Evolutionary conservation across 2,329 filamentous ascomycete genomes (phyloP), one percentile per base, ranked within the genome.

Genomic region (Colletotrichum tofieldiae): DNA sequence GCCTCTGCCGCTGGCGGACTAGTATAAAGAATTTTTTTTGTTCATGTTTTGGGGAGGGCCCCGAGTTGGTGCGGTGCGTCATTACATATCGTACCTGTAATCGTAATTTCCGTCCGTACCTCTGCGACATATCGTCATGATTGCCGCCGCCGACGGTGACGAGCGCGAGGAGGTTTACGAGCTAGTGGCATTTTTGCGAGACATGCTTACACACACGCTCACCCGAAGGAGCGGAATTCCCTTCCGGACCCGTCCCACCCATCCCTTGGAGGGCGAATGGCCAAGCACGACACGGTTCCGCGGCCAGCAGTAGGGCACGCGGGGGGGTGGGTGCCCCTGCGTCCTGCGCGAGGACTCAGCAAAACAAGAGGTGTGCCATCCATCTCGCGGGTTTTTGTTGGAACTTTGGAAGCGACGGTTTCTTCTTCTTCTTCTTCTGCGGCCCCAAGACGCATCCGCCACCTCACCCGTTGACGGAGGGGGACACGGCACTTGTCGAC

Each of bases 291-390:
- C 54, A 43, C 35, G 23, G 14, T 49, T 12, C n/a, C 45, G 23
- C 26, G 26, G 41, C 45, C 41, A n/a, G 35, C 41, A 35, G 43
- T 12, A 61, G n/a, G 29, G n/a, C n/a, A 23, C 18, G 23, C 23
- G 23, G 65, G 51, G 51, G 63, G 23, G 43, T 59, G 62, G 41
- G 26, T 69, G 68, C 65, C 65, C 65, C 65, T 71, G 68, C 56
- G 20, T 67, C 51, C 23, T 49, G 64, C 43, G 58, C 32, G 43
- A 45, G 32, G 18, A 32, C 16, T 26, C 41, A 45, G 35, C 43
- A 58, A 18, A 32, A 37, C 5, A 58, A 26, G 41, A 43, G 43
- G 64, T 43, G 64, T 68, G 56, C 43, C 65, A 58, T 35, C 68
- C 58, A 51, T 58, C 51, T 32, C 43, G 12, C 11, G 35, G 12